phyloP scores from a whole-genome alignment of 2,329 filamentous ascomycete species.

The Pyrenophora teres region DNA sequence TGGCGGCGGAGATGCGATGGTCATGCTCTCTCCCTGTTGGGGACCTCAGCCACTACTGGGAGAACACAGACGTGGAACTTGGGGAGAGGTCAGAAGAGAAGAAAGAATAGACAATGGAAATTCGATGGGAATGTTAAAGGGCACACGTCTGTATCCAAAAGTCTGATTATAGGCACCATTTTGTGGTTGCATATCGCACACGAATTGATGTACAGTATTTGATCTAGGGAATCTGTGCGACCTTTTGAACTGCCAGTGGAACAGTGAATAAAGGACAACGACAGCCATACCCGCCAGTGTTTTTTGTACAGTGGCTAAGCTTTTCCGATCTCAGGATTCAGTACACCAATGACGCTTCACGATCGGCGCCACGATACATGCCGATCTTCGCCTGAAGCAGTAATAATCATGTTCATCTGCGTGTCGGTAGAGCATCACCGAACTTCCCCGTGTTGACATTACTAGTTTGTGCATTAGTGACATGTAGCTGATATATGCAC shows the following conservation, averaged over 20 bases:
- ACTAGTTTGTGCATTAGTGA: neutral
- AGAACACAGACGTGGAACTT: constrained; percentile 34
- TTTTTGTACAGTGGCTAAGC: constrained; percentile 15
- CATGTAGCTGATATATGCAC: neutral
- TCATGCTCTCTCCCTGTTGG: constrained; percentile 56
- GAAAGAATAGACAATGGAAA: constrained; percentile 22
- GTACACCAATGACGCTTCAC: constrained; percentile 15
- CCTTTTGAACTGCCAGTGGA: neutral
- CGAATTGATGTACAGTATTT: no score
- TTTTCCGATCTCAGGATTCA: constrained; percentile 24
- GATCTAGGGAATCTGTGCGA: no score
- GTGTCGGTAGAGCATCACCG: neutral
- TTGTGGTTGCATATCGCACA: neutral
- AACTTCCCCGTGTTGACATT: neutral
- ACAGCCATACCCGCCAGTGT: neutral
- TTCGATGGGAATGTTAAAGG: no score
- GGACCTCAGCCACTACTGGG: constrained; percentile 58
- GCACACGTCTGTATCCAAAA: no score
- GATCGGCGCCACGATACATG: constrained; percentile 8
- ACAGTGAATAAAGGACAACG: constrained; percentile 5
- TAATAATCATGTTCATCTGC: constrained; percentile 2
- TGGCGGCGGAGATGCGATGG: constrained; percentile 59
- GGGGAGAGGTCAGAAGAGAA: constrained; percentile 33
- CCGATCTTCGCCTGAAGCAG: constrained; percentile 11
- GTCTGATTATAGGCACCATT: neutral